Conservation (phyloP, 768 basidiomycete species). For the Boletus insuetus region DNA sequence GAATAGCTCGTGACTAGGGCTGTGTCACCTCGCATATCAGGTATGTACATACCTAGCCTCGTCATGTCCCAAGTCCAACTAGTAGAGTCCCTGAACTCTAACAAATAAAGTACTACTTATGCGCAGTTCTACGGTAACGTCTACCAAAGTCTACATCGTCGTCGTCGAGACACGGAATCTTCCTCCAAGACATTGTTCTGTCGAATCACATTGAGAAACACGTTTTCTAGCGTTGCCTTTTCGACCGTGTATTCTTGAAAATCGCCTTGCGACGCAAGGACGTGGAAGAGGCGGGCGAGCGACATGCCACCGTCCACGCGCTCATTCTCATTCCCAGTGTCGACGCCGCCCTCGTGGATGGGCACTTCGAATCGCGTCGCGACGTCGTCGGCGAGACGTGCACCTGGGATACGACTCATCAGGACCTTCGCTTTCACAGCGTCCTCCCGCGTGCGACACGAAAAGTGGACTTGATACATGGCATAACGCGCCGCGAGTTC, state of each 20-base stretch:
- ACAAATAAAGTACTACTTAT: no score
- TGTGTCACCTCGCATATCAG: no score
- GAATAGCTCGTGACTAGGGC: no score
- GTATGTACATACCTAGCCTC: no score
- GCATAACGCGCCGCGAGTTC: conserved; percentile 65
- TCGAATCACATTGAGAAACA: conserved; percentile 68
- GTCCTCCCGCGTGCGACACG: conserved; percentile 62
- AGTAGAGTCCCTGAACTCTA: no score
- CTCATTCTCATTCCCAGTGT: background rate
- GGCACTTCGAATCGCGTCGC: conserved; percentile 77
- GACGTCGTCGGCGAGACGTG: conserved; percentile 68
- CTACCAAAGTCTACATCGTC: conserved; percentile 2
- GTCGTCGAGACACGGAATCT: conserved; percentile 23
- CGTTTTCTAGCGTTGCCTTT: conserved; percentile 66
- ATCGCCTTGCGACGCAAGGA: conserved; percentile 49
- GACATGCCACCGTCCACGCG: conserved; percentile 32
- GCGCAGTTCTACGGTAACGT: no score
- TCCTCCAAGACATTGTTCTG: conserved; percentile 57
- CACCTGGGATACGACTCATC: conserved; percentile 61
- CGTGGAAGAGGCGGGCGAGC: conserved; percentile 57
- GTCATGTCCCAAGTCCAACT: no score
- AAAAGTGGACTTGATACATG: conserved; percentile 75
- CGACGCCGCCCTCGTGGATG: conserved; percentile 26
- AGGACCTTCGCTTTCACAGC: conserved; percentile 52
- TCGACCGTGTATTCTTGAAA: conserved; percentile 71